Evolutionary conservation across 1,284 basidiomycete genomes (phyloP).

Genomic region (Sparassis latifolia): DNA sequence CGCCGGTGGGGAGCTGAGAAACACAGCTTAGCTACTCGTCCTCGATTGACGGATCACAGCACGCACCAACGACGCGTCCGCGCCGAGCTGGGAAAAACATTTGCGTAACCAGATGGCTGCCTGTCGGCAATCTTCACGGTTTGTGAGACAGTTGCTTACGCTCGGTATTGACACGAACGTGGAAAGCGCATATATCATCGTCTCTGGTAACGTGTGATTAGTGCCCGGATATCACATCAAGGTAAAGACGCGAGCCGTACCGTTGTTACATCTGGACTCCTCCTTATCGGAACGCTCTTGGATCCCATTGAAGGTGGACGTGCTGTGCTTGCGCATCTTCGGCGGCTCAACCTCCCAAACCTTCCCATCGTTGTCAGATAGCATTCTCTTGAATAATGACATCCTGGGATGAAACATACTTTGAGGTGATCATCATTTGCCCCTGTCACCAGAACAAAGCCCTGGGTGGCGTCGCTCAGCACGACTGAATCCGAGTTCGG

Average conservation of each 20-base stretch:
- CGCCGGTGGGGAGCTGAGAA: slow-evolving; percentile 56
- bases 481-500: not conserved
- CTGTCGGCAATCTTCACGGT: slow-evolving; percentile 87
- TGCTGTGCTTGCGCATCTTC: slow-evolving; percentile 8
- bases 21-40: not conserved
- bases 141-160: slow-evolving; percentile 62
- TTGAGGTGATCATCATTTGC: slow-evolving; percentile 84
- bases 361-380: slow-evolving; percentile 24
- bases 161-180: slow-evolving; percentile 88
- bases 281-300: slow-evolving; percentile 1
- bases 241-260: not conserved
- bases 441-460: slow-evolving; percentile 64
- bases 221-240: not conserved
- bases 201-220: slow-evolving; percentile 34
- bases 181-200: slow-evolving; percentile 67
- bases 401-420: slow-evolving; percentile 29
- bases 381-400: not conserved
- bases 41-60: not conserved
- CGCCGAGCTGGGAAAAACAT: slow-evolving; percentile 81
- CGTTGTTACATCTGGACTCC: slow-evolving; percentile 7
- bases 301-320: not conserved
- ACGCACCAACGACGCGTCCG: slow-evolving; percentile 66
- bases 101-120: slow-evolving; percentile 88
- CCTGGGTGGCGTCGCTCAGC: slow-evolving; percentile 17
- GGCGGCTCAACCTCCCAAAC: slow-evolving; percentile 48